Conservation (phyloP, 1,284 basidiomycete species). For the Agaricales sp. region DNA sequence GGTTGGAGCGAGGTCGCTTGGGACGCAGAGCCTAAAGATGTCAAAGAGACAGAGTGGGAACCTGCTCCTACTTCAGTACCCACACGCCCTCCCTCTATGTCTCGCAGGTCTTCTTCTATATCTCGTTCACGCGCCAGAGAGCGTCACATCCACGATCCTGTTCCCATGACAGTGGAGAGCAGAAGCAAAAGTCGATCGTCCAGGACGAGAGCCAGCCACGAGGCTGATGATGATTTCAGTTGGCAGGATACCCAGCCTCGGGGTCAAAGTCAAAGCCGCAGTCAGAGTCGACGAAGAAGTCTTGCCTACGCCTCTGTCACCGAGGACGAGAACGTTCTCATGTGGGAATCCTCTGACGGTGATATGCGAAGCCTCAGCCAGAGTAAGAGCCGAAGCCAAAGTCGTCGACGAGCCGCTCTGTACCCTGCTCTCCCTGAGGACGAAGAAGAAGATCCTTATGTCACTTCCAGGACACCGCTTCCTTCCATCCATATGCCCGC, state of each 20-base stretch:
- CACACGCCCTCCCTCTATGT: not conserved
- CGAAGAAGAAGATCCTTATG: too few species aligned
- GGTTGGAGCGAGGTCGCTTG: slow-evolving; percentile 53
- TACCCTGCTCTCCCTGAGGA: too few species aligned
- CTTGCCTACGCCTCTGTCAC: not conserved
- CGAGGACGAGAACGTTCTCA: too few species aligned
- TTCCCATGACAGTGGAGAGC: not conserved
- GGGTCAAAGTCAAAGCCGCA: not conserved
- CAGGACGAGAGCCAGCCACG: not conserved
- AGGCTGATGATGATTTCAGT: not conserved
- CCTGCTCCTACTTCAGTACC: not conserved
- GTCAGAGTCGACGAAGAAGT: not conserved
- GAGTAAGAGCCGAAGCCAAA: too few species aligned
- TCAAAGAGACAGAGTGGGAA: not conserved
- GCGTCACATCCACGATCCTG: not conserved
- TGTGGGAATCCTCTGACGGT: too few species aligned
- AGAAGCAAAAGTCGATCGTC: not conserved
- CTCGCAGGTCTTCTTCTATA: not conserved
- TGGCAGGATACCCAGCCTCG: not conserved
- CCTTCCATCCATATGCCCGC: not conserved
- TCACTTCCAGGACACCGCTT: not conserved
- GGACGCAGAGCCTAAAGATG: slow-evolving; percentile 15
- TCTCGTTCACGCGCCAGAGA: not conserved
- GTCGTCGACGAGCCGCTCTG: not conserved
- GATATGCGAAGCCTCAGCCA: too few species aligned